Evolutionary conservation across 2,329 filamentous ascomycete species (phyloP), one percentile per base, ranked within the genome.

Genomic region (Sordariomycetes sp.): DNA sequence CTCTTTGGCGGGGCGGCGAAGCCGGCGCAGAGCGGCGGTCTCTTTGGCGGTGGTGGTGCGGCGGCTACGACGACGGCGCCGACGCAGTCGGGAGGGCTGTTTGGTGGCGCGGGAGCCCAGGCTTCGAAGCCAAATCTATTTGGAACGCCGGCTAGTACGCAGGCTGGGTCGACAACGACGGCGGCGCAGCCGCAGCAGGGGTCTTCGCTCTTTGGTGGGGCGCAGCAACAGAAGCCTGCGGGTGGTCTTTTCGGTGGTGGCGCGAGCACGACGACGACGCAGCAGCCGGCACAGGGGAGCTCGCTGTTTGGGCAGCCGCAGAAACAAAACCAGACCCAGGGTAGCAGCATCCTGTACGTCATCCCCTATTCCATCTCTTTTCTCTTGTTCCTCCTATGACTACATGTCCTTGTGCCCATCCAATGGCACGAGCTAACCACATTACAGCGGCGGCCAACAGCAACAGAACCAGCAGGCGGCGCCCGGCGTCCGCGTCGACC

Each of bases 401-500:
- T n/a, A n/a, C n/a, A n/a, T n/a, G n/a, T n/a, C n/a, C n/a, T n/a
- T n/a, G n/a, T n/a, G n/a, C n/a, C n/a, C n/a, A n/a, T n/a, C n/a
- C 45, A 32, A 20, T 15, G 15, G 1, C 5, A 2, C 42, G 28
- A 28, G 50, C 42, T 34, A 34, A 28, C 35, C 22, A 24, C 15
- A 20, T 17, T 10, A 24, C 25, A 56, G 54, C 32, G 54, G 54
- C 28, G 54, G 54, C n/a, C 54, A 56, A 22, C 54, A 56, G 32
- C 54, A 56, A 20, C 54, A 56, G 28, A 24, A 24, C 24, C 77
- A 80, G 61, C 77, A 80, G 62, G 76, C 74, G 15, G 77, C 85
- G 17, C 84, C 86, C 0, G 89, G 87, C 20, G 86, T 90, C 20
- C 85, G 87, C 65, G 87, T 95, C 64, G 88, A 94, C 69, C 72